Percentiles rank a stretch among this genome's conserved stretches.
These are phyloP conservation scores for Tuber aestivum DNA, from an alignment of 495 filamentous ascomycete species.

Conservation along the genomic window DNA sequence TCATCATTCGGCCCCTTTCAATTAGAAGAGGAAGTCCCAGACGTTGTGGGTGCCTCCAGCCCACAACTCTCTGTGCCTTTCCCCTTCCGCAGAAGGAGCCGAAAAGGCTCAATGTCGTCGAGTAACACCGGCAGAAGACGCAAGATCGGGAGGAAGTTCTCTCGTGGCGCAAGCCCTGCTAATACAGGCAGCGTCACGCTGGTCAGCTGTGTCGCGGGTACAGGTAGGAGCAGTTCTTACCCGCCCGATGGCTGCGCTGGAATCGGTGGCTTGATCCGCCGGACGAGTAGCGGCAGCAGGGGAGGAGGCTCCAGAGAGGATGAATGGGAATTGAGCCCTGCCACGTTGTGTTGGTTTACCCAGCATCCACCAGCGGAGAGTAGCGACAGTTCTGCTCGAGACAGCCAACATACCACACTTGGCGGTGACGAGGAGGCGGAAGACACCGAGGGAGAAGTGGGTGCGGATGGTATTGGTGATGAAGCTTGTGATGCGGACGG, in stretches of 20 bases:
- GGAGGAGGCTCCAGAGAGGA: not conserved
- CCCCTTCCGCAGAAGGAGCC: not conserved
- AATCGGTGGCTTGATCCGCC: not conserved
- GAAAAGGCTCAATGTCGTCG: not conserved
- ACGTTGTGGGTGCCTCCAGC: not conserved
- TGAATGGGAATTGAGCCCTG: slow-evolving; percentile 9
- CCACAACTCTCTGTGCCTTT: not conserved
- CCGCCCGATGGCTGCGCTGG: not conserved
- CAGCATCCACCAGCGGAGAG: not conserved
- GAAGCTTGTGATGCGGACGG: slow-evolving; percentile 5
- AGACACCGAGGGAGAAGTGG: slow-evolving; percentile 1
- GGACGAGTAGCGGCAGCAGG: not conserved
- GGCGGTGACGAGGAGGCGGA: slow-evolving; percentile 3
- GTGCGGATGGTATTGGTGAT: not conserved
- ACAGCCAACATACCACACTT: not conserved
- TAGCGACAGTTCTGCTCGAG: not conserved
- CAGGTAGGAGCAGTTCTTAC: slow-evolving; percentile 14
- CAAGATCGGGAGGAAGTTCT: not conserved
- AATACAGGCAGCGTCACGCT: not conserved
- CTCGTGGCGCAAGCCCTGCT: not conserved
- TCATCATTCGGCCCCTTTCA: slow-evolving; percentile 25
- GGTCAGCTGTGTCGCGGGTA: not conserved
- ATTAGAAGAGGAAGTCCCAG: slow-evolving; percentile 14
- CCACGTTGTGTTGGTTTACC: slow-evolving; percentile 21
- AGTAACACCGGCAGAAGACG: not conserved